phyloP scores from a whole-genome alignment of 2,329 filamentous ascomycete species.

The Penicillium brasilianum region DNA sequence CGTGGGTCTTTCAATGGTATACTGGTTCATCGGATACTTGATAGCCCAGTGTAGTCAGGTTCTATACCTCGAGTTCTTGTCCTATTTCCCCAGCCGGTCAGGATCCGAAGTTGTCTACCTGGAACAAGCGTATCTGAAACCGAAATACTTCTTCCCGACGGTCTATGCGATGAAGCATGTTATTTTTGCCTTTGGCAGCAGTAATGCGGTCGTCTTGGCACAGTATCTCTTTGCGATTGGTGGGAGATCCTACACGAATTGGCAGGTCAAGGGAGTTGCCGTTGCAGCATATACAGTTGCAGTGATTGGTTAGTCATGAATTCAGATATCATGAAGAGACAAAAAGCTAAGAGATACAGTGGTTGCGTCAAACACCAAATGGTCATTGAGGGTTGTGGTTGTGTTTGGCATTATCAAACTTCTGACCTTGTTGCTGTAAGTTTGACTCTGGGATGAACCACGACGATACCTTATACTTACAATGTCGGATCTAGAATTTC shows the following conservation, averaged over 20 bases:
- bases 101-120: slow-evolving; percentile 71
- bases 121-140: slow-evolving; percentile 69
- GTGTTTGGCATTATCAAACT: slow-evolving; percentile 65
- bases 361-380: slow-evolving; percentile 61
- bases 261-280: slow-evolving; percentile 71
- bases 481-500: slow-evolving; percentile 47
- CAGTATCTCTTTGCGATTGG: slow-evolving; percentile 66
- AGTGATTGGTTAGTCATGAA: slow-evolving; percentile 54
- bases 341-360: slow-evolving; percentile 31
- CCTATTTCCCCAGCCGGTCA: slow-evolving; percentile 70
- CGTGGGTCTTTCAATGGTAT: slow-evolving; percentile 66
- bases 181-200: slow-evolving; percentile 67
- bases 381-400: slow-evolving; percentile 62
- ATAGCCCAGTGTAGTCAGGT: slow-evolving; percentile 61
- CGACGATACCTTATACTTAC: not conserved
- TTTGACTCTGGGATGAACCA: not conserved
- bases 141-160: slow-evolving; percentile 67
- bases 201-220: slow-evolving; percentile 68
- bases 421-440: slow-evolving; percentile 63
- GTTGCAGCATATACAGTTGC: slow-evolving; percentile 67
- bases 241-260: slow-evolving; percentile 57
- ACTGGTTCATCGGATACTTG: slow-evolving; percentile 67
- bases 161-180: slow-evolving; percentile 69
- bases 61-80: slow-evolving; percentile 67
- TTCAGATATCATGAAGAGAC: not conserved